Evolutionary conservation across 2,329 filamentous ascomycete species (phyloP), one percentile per base, ranked within the genome.

Genomic region (Cadophora malorum): DNA sequence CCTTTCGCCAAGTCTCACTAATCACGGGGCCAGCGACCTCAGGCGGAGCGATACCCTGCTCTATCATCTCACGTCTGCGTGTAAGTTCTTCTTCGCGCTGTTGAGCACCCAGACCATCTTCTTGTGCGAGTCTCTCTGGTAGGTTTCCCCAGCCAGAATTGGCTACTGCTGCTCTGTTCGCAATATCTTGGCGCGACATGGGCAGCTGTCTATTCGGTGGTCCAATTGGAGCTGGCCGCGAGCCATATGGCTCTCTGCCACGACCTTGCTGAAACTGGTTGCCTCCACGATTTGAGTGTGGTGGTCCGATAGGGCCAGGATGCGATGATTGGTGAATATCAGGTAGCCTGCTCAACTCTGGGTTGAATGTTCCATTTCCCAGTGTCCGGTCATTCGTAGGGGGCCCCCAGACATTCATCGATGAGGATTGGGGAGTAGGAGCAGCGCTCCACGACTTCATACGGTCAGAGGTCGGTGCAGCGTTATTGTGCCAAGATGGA

Each of bases 341-440:
- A 33, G 77, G 75, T 8, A 78, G 21, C 79, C 79, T 52, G 77
- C 83, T 84, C 63, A 90, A 82, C 72, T 88, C 87, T 14, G 87
- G 83, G 66, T 86, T 88, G 74, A 94, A 94, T 0, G 91, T 93
- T 53, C 91, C 91, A 77, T 94, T 94, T 3, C 91, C 91, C 23
- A 94, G 87, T 12, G 87, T 89, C 64, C 89, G 85, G 72, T 92
- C 89, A 73, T 86, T 90, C 65, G 88, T 87, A 16, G n/a, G 90
- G 53, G 90, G 88, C 21, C 89, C 91, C 91, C 91, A 94, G 21
- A 94, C 90, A 75, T 90, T 92, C 59, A 85, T 83, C 14, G 76
- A 78, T 28, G 83, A 78, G 12, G 81, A 71, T 55, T 82, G 80
- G 59, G 83, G 84, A 47, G 80, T 76, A 23, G 73, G 73, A 16